Evolutionary conservation across 345 rosid genomes (phyloP).

Genomic region (Orychophragmus violaceus): DNA sequence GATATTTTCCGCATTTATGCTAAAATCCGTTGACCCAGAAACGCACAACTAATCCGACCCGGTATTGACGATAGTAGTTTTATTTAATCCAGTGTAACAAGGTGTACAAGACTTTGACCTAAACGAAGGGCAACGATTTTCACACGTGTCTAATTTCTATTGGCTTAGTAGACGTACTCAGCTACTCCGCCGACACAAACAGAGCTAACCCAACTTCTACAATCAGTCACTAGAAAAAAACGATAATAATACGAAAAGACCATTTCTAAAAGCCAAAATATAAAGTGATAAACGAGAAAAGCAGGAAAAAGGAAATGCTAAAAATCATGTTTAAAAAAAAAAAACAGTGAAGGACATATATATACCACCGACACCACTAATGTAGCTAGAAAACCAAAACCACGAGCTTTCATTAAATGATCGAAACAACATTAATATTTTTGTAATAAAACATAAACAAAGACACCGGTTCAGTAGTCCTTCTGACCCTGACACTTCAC

Average conservation of each 20-base stretch:
- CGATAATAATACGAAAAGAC: not conserved
- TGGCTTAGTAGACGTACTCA: no score
- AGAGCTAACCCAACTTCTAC: constrained; percentile 18
- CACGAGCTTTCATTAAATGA: constrained; percentile 33
- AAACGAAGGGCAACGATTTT: not conserved
- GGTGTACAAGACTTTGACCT: not conserved
- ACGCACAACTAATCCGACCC: constrained; percentile 20
- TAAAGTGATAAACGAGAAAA: not conserved
- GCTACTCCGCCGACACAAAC: constrained; percentile 51
- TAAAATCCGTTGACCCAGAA: constrained; percentile 20
- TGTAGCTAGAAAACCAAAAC: constrained; percentile 28
- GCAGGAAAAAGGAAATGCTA: not conserved
- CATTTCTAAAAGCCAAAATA: constrained; percentile 17
- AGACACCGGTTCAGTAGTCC: constrained; percentile 18
- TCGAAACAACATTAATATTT: constrained; percentile 14
- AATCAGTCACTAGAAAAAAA: not conserved
- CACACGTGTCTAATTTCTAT: constrained; percentile 16
- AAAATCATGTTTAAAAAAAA: not conserved
- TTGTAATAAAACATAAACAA: constrained; percentile 11
- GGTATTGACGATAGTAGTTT: not conserved
- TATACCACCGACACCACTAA: constrained; percentile 72
- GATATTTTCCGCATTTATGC: not conserved
- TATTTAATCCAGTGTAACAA: not conserved
- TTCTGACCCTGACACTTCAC: constrained; percentile 28
- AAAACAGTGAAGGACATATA: not conserved